Base-by-base conservation (phyloP, 305 asterid species). In the Euphrasia arctica region DNA sequence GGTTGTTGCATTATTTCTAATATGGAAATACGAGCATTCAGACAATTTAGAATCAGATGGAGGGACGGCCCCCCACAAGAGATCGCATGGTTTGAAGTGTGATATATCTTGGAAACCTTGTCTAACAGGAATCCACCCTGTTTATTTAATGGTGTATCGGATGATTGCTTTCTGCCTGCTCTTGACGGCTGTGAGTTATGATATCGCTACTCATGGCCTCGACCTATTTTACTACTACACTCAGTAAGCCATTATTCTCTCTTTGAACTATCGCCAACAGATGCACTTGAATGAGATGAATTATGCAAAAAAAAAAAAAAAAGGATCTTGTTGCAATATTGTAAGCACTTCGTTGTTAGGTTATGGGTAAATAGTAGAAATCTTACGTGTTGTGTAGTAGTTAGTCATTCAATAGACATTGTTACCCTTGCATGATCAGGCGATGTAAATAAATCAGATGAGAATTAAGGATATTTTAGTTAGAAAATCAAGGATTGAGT, bases 61-160 rank as follows among this genome's bases (percentile, higher is more conserved):
- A 65, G 70, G 69, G 60, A 77, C 70, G 43, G 55, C 66, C 12
- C 68, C 52, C 28, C 71, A 49, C 5, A 75, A 76, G 66, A 58
- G 67, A 25, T 74, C 78, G 10, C 41, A 28, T 36, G 22, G 60
- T 70, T 66, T 70, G 43, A 34, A 32, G 32, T 56, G 72, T 74
- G 86, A 79, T 62, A 69, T 61, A 61, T 82, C 89, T 59, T 92
- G 98, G 98, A 92, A 71, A 72, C 95, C 98, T 39, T 89, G 98
- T 73, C 69, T 79, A 9, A 75, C 78, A 65, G 75, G 61, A 72
- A 71, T 92, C 70, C 85, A 80, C 68, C 85, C 88, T 15, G 31
- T 83, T 45, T 70, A 55, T 62, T 67, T 92, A 80, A 64, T 85
- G 87, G 63, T 65, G 54, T 89, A 72, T 70, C 84, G 98, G 73